Evolutionary conservation across 2,329 filamentous ascomycete genomes (phyloP), one percentile per base, ranked within the genome.

Genomic region (Taxawa tesnikishii): DNA sequence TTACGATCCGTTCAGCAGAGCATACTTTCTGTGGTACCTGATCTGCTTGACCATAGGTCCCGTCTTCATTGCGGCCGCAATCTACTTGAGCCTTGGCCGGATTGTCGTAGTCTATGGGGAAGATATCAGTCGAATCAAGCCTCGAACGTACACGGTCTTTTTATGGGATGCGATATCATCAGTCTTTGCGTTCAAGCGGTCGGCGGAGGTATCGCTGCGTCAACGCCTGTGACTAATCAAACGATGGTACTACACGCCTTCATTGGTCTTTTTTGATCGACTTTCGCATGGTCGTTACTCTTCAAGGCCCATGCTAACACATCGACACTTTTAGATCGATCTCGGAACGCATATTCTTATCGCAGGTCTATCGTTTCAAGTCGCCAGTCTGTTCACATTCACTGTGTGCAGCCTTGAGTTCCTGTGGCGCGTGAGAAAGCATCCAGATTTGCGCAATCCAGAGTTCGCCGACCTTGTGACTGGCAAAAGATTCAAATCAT

Each of bases 31-130:
- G 39, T 58, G 65, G 10, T 66, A 73, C 36, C 66, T 73, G 31
- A 63, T 68, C 42, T 65, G 62, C 37, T 50, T 74, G 14, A 69
- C 71, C 27, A 63, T 76, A 17, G 66, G 62, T 0, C 70, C 69
- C 5, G 71, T 65, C 13, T 75, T 70, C 48, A 48, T 67, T 33
- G 63, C 64, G 5, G 72, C 63, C 3, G 63, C 59, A 34, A 65
- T 74, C 43, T 73, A 72, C 53, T 47, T 75, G 16, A 66, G 62
- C 4, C 58, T 75, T n/a, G 68, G 70, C 24, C 64, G 71, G 29
- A 58, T 74, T 34, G 63, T 73, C 33, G 47, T 67, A 10, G 59
- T 59, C 32, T 68, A 70, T 31, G 71, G 71, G 6, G 9, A 29
- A 13, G 33, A 38, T 10, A 27, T 39, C 14, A 38, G 41, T 16